Conservation (phyloP, 495 filamentous ascomycete species). For the Aspergillus incahuasiensis region DNA sequence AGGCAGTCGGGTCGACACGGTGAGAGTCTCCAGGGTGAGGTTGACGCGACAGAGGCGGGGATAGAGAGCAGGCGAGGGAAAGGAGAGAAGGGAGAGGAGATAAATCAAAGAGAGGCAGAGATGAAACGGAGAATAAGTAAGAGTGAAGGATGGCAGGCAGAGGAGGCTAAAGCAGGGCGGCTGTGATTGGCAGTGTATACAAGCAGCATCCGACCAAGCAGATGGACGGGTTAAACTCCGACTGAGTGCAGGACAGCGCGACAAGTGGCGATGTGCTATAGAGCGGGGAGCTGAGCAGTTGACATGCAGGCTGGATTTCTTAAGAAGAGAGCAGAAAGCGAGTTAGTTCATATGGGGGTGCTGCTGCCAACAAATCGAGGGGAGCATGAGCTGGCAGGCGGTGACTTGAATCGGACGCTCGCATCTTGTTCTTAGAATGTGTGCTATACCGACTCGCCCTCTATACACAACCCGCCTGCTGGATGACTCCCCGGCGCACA, state of each 20-base stretch:
- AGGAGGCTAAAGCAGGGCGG: not conserved
- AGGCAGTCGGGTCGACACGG: slow-evolving; percentile 14
- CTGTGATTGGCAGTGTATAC: slow-evolving; percentile 6
- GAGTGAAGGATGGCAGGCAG: not conserved
- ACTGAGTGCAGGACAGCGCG: slow-evolving; percentile 4
- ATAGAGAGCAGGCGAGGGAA: not conserved
- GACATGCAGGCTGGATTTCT: slow-evolving; percentile 4
- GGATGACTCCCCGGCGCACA: not conserved
- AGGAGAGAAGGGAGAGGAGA: not conserved
- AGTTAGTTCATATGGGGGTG: slow-evolving; percentile 3
- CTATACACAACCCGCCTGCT: not conserved
- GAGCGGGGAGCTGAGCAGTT: slow-evolving; percentile 8
- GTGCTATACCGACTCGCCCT: not conserved
- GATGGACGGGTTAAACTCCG: slow-evolving; percentile 7
- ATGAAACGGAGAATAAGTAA: slow-evolving; percentile 4
- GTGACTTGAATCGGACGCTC: slow-evolving; percentile 24
- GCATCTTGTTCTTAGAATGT: slow-evolving; percentile 13
- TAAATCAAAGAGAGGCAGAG: not conserved
- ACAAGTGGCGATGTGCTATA: not conserved
- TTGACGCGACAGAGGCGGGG: not conserved
- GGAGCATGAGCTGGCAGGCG: slow-evolving; percentile 13
- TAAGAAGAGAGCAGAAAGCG: not conserved
- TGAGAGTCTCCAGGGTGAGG: slow-evolving; percentile 21
- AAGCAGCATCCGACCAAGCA: not conserved
- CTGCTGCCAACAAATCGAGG: slow-evolving; percentile 23